phyloP scores from a whole-genome alignment of 148 eudicot genomes.

The Dianthus caryophyllus region DNA sequence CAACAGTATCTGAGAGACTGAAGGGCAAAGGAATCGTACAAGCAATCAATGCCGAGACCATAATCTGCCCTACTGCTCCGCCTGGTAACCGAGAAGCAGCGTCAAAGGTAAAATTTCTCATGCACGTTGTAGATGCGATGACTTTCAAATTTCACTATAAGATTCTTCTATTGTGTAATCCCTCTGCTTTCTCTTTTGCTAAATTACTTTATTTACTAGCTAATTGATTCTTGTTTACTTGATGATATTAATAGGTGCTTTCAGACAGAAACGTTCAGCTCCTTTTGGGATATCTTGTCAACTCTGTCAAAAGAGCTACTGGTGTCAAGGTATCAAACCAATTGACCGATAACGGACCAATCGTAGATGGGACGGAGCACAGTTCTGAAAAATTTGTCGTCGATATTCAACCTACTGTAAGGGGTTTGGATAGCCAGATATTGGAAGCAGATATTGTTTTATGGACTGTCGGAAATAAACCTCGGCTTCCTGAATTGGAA shows the following conservation, averaged over 20 bases:
- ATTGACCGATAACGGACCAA: constrained; percentile 1
- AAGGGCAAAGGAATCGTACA: constrained; percentile 74
- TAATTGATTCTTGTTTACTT: neutral
- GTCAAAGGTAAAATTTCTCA: constrained; percentile 45
- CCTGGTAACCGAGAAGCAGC: constrained; percentile 90
- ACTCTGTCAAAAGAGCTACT: constrained; percentile 37
- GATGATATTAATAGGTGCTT: constrained; percentile 56
- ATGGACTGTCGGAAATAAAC: constrained; percentile 93
- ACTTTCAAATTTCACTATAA: neutral
- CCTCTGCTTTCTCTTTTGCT: constrained; percentile 9
- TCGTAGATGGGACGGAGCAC: constrained; percentile 18
- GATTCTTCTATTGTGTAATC: neutral
- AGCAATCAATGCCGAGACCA: constrained; percentile 62
- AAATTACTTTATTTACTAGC: neutral
- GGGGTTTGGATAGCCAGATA: constrained; percentile 51
- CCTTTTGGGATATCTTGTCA: constrained; percentile 70
- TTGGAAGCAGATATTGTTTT: constrained; percentile 86
- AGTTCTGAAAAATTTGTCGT: constrained; percentile 48
- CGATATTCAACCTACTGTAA: constrained; percentile 72
- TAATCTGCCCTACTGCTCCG: constrained; percentile 78
- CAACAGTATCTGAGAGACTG: constrained; percentile 85
- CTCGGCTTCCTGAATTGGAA: constrained; percentile 67
- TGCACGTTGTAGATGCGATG: neutral
- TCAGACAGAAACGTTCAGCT: constrained; percentile 76
- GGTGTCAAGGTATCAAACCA: constrained; percentile 20